Percentiles rank a stretch among this genome's conserved stretches.
Evolutionary conservation across 345 rosid genomes (phyloP).

Genomic region (Gossypium arboreum): DNA sequence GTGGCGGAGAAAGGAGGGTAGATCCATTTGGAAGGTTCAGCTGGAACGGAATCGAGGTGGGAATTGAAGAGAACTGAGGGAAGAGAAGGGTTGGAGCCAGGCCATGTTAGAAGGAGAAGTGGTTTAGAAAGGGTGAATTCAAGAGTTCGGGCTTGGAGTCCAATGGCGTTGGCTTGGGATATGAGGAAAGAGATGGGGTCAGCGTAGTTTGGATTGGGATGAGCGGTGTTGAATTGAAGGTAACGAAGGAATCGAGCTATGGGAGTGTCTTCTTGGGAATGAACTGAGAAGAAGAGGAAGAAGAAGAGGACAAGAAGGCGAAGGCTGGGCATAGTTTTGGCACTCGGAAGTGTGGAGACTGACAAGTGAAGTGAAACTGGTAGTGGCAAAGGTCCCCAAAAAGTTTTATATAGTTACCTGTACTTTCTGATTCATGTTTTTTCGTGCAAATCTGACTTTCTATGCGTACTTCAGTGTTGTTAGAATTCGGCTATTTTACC

Average conservation of each 20-base stretch:
- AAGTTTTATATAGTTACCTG: too few species aligned
- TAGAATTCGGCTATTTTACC: too few species aligned
- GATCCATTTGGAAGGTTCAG: slow-evolving; percentile 70
- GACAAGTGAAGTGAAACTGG: neutral
- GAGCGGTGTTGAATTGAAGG: slow-evolving; percentile 72
- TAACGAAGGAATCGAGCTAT: slow-evolving; percentile 57
- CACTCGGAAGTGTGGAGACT: neutral
- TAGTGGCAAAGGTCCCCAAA: too few species aligned
- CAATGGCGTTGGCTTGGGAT: slow-evolving; percentile 49
- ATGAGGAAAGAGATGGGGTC: slow-evolving; percentile 54
- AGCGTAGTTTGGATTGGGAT: slow-evolving; percentile 74
- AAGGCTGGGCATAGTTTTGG: neutral
- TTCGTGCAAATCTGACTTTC: too few species aligned
- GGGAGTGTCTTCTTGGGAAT: slow-evolving; percentile 35
- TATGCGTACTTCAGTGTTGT: too few species aligned
- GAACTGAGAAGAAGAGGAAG: slow-evolving; percentile 6
- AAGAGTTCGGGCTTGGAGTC: slow-evolving; percentile 38
- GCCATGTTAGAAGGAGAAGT: slow-evolving; percentile 62
- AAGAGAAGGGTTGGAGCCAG: slow-evolving; percentile 63
- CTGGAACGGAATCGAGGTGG: slow-evolving; percentile 93
- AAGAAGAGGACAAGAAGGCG: neutral
- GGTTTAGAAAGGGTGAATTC: slow-evolving; percentile 57
- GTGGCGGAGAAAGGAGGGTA: slow-evolving; percentile 82
- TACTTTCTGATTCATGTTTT: too few species aligned
- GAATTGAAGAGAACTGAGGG: slow-evolving; percentile 79